Conservation (phyloP, 495 filamentous ascomycete genomes). For the Tuber aestivum region DNA sequence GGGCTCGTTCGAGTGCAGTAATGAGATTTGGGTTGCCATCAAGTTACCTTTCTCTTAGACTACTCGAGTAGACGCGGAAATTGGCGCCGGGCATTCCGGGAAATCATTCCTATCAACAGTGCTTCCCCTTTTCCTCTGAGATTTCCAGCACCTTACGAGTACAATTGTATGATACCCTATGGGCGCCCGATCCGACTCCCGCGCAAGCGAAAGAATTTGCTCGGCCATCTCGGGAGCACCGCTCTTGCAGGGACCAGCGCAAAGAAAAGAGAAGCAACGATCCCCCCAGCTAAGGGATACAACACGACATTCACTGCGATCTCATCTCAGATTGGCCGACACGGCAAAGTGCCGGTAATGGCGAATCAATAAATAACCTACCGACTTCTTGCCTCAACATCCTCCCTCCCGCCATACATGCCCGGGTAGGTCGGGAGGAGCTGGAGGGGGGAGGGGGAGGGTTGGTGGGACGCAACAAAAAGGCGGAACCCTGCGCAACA, state of each 20-base stretch:
- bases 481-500: neutral
- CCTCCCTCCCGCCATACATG: neutral
- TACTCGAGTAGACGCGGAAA: neutral
- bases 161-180: neutral
- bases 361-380: neutral
- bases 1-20: neutral
- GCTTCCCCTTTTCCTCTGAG: neutral
- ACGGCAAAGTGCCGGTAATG: neutral
- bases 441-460: neutral
- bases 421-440: neutral
- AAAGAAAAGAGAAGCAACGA: no score
- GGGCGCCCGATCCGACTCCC: neutral
- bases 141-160: neutral
- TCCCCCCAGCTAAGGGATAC: neutral
- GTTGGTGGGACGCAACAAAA: neutral
- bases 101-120: neutral
- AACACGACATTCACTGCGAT: neutral
- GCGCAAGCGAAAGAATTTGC: neutral
- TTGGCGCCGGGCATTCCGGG: neutral
- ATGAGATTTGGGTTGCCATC: neutral
- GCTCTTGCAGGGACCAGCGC: neutral
- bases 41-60: neutral
- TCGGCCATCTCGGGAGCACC: neutral
- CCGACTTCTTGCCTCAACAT: neutral
- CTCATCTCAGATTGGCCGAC: neutral